These are phyloP conservation scores for Powellomyces hirtus DNA, from an alignment of 192 early-diverging fungal genomes.

Conservation along the genomic window DNA sequence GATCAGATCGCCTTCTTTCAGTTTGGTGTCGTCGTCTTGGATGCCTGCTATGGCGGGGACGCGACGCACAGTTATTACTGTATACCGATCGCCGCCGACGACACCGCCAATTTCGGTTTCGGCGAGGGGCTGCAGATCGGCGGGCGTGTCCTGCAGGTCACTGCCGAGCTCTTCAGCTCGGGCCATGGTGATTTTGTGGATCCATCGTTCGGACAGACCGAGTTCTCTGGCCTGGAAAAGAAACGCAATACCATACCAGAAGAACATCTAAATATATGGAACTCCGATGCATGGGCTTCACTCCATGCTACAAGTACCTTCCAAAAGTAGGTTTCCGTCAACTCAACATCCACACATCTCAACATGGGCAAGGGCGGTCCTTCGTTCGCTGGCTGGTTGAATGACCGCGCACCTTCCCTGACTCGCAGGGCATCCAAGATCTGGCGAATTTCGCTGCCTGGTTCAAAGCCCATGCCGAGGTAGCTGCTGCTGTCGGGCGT, in stretches of 20 bases:
- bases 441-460: conserved; percentile 14
- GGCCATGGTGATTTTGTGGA: conserved; percentile 27
- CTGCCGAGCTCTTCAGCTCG: conserved; percentile 24
- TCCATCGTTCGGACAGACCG: conserved; percentile 34
- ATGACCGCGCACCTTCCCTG: not conserved
- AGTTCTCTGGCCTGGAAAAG: conserved; percentile 21
- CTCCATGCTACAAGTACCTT: conserved; percentile 20
- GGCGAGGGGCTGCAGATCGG: not conserved
- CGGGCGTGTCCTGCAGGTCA: conserved; percentile 17
- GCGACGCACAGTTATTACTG: conserved; percentile 33
- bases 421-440: conserved; percentile 17
- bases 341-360: conserved; percentile 29
- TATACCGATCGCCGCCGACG: conserved; percentile 32
- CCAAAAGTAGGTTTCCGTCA: conserved; percentile 36
- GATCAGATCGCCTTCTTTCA: conserved; percentile 31
- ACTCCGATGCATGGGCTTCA: not conserved
- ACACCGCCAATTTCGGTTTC: conserved; percentile 26
- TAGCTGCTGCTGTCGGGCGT: conserved; percentile 25
- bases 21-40: conserved; percentile 19
- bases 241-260: not conserved
- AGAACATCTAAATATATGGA: not conserved
- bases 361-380: conserved; percentile 23
- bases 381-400: conserved; percentile 4
- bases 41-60: conserved; percentile 17
- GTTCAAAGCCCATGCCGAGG: conserved; percentile 26